These are phyloP conservation scores for Mikania micrantha DNA, from an alignment of 129 eudicot species.

Conservation along the genomic window DNA sequence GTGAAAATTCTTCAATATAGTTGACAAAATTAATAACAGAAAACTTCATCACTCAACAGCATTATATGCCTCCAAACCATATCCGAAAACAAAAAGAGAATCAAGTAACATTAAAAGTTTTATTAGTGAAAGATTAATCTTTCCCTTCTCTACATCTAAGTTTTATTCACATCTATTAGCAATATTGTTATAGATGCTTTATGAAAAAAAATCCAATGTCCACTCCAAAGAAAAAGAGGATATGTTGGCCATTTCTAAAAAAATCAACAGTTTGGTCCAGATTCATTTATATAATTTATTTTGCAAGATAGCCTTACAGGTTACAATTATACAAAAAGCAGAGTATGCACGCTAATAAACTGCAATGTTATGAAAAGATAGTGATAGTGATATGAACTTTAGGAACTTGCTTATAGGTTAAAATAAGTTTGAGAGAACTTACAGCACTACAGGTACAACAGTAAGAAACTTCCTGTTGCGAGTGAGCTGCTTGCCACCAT, in stretches of 20 bases:
- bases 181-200: neutral
- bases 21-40: neutral
- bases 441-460: conserved; percentile 89
- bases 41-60: neutral
- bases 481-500: conserved; percentile 94
- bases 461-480: conserved; percentile 92
- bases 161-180: neutral
- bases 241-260: neutral
- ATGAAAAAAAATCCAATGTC: neutral
- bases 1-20: neutral
- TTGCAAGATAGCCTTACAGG: conserved; percentile 1
- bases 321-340: neutral
- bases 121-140: too few species aligned
- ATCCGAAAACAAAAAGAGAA: too few species aligned
- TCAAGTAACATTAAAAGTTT: neutral
- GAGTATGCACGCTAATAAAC: neutral
- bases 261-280: neutral
- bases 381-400: neutral
- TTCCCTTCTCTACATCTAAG: neutral
- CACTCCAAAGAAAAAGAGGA: neutral
- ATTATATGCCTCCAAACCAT: too few species aligned
- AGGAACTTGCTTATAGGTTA: neutral
- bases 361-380: neutral
- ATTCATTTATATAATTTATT: neutral
- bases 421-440: conserved; percentile 30